A percentile compares a stretch with the other conserved stretches of the same genome.
phyloP scores from a whole-genome alignment of 2,329 filamentous ascomycete species.

The Trichoderma gracile region DNA sequence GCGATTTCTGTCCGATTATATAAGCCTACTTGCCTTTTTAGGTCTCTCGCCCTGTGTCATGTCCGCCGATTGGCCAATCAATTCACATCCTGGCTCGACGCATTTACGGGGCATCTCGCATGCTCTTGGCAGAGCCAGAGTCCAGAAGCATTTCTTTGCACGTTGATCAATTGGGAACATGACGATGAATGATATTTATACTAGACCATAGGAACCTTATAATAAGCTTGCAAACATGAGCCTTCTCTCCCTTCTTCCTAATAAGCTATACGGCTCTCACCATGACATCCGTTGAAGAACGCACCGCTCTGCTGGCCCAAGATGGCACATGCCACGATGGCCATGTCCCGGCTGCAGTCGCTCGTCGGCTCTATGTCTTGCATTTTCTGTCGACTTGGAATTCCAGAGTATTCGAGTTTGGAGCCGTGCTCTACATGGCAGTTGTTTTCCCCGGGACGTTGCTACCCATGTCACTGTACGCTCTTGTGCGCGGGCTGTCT shows the following conservation, averaged over 20 bases:
- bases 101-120: too few species aligned
- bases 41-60: background rate
- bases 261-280: background rate
- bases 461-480: constrained; percentile 68
- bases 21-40: background rate
- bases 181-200: too few species aligned
- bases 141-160: too few species aligned
- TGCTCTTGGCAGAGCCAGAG: too few species aligned
- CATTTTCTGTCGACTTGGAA: constrained; percentile 66
- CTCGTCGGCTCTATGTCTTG: constrained; percentile 53
- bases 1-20: background rate
- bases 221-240: too few species aligned
- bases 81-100: background rate
- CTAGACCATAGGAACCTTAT: too few species aligned
- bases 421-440: constrained; percentile 59
- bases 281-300: constrained; percentile 4
- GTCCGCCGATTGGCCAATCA: background rate
- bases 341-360: constrained; percentile 6
- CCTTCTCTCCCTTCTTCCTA: too few species aligned
- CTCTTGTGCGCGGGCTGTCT: constrained; percentile 58
- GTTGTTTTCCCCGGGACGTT: constrained; percentile 59
- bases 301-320: background rate
- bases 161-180: too few species aligned
- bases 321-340: background rate
- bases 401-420: constrained; percentile 64